Evolutionary conservation across 179 eudicot genomes (phyloP), one percentile per base, ranked within the genome.

Genomic region (Silene vulgaris): DNA sequence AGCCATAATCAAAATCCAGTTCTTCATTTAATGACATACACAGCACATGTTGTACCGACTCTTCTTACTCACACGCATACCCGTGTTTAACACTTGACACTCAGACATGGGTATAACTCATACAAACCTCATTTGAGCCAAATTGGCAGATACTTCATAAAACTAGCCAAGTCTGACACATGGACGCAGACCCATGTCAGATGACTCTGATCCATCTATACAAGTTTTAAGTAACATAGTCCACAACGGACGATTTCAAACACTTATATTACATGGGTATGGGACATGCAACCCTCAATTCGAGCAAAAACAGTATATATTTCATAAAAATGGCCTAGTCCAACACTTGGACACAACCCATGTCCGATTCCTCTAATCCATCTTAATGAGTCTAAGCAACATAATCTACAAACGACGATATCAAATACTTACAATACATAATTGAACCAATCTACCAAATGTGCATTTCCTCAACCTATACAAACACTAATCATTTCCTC

Each of bases 161-260:
- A 9, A 43, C 1, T 43, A 43, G 50, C 50, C 13, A 1, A 43
- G 50, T 8, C 50, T 43, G 50, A 43, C 50, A 8, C 2, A 8
- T 43, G 2, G 50, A 43, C 12, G 12, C 12, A 43, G 13, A 43
- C 50, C 50, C 50, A 9, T 43, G 50, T 8, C 50, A 8, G 6
- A 43, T 43, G 50, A 43, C 50, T 43, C 50, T 43, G 9, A 43
- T 43, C 2, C 50, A 43, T 43, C 50, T 43, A 43, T 8, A 5
- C 50, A 43, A 8, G 12, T 9, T 43, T 43, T 43, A 9, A 8
- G 50, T 8, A 43, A 43, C 50, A 43, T 43, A 43, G 50, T 74
- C 77, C 35, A 37, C 19, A n/a, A 74, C 28, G 20, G 57, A 40
- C 43, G 61, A 62, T 63, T 40, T 19, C 30, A n/a, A 26, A 74